Evolutionary conservation across 176 grass and related monocot species (phyloP).

Genomic region (Melocanna baccifera): DNA sequence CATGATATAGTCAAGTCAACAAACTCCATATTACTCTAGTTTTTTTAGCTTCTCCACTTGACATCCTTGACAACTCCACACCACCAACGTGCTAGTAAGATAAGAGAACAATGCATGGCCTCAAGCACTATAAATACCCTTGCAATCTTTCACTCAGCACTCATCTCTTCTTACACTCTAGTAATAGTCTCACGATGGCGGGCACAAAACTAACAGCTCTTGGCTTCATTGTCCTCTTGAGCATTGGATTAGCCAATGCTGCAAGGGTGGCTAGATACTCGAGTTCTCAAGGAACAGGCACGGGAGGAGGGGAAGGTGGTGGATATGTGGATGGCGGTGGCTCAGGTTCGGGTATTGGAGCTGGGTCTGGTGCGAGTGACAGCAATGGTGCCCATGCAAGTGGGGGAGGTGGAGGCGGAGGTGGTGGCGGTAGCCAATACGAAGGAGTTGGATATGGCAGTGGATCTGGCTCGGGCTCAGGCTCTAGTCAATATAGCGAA

Average conservation of each 20-base stretch:
- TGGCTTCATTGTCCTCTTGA: conserved; percentile 3
- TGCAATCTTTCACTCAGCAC: neutral
- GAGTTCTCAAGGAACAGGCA: neutral
- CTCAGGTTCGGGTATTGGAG: neutral
- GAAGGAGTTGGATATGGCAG: too few species aligned
- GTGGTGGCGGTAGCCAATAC: neutral
- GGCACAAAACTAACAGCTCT: neutral
- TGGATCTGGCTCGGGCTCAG: too few species aligned
- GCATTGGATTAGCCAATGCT: conserved; percentile 13
- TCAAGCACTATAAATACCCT: conserved; percentile 9
- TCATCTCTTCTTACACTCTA: neutral
- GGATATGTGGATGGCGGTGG: neutral
- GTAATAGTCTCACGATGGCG: conserved; percentile 8
- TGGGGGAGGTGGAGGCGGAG: neutral
- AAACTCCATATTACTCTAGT: too few species aligned
- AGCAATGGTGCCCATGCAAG: neutral
- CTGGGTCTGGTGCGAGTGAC: neutral
- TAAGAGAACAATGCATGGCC: neutral
- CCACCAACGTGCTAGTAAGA: neutral
- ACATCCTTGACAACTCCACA: too few species aligned
- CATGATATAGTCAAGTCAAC: too few species aligned
- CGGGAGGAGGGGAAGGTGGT: neutral
- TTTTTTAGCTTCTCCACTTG: too few species aligned
- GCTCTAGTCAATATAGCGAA: too few species aligned
- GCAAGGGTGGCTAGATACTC: neutral